These are phyloP conservation scores for Allomyces macrogynus DNA, from an alignment of 192 early-diverging fungal species.

Conservation along the genomic window DNA sequence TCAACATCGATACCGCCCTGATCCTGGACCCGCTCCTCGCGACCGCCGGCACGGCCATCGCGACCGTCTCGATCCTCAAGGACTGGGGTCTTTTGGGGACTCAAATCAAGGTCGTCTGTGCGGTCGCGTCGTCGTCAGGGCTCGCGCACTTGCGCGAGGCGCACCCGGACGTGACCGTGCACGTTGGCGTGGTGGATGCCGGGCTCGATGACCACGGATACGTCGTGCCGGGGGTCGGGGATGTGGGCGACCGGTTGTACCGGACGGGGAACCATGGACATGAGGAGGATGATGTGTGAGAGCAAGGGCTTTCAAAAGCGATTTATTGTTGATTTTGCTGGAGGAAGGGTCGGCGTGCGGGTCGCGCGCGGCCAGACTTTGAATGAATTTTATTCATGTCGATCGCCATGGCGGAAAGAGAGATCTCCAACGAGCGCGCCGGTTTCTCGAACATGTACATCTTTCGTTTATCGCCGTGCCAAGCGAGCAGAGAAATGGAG, in stretches of 20 bases:
- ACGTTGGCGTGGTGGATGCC: conserved; percentile 34
- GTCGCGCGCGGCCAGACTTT: too few relatives aligned
- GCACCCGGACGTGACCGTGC: conserved; percentile 35
- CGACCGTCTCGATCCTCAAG: conserved; percentile 52
- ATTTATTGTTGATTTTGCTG: too few relatives aligned
- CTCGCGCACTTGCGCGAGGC: conserved; percentile 8
- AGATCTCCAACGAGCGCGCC: too few relatives aligned
- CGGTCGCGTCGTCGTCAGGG: conserved; percentile 30
- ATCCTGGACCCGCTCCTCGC: conserved; percentile 69
- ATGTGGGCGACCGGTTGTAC: conserved; percentile 46
- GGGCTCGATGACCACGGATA: conserved; percentile 28
- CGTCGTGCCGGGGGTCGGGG: conserved; percentile 29
- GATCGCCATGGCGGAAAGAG: too few relatives aligned
- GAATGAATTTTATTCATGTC: too few relatives aligned
- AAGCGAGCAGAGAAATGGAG: too few relatives aligned
- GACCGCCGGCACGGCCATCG: conserved; percentile 57
- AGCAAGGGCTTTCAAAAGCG: too few relatives aligned
- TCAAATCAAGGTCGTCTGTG: conserved; percentile 45
- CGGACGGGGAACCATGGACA: conserved; percentile 12
- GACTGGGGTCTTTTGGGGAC: conserved; percentile 47
- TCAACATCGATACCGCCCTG: conserved; percentile 44
- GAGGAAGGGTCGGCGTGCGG: too few relatives aligned
- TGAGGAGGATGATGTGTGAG: too few relatives aligned
- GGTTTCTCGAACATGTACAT: too few relatives aligned
- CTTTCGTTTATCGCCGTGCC: too few relatives aligned